Evolutionary conservation across 2,329 filamentous ascomycete genomes (phyloP), one percentile per base, ranked within the genome.

Genomic region (Ceratocystis diversiconidia): DNA sequence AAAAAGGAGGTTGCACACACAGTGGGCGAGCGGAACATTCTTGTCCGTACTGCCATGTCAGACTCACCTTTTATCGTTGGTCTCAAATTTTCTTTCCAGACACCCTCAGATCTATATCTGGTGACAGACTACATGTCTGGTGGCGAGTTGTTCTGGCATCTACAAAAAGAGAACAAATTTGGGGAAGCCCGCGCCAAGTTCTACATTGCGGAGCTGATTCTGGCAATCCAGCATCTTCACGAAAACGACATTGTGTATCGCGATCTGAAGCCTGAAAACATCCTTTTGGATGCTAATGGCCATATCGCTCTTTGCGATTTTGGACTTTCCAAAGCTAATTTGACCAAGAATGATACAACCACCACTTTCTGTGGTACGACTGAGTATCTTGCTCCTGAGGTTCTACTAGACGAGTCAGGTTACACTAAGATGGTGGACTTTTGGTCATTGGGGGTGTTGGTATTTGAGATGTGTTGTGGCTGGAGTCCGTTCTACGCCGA

Each of bases 361-460:
- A 99, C 97, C 76, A 99, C 94, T 0, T 99, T 99, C 76, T 99
- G 94, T 74, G 94, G 94, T 68, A 99, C 94, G 0, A 99, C 94
- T 0, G 94, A 99, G 74, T 99, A 99, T 73, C 82, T 99, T 22
- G 94, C 94, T 0, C 94, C 94, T 0, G 94, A 99, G 73, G 94
- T 97, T 2, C 80, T 99, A 15, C 79, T 99, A 57, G 94, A 99
- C 71, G 94, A 99, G 77, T 89, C 91, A 72, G 94, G 94, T 43
- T 99, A 99, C 76, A 97, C 94, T 65, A 97, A 97, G 78, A 97
- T 99, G 94, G 94, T 99, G 5, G 94, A 99, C 75, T 99, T 97
- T 75, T 99, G 94, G 94, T 99, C 94, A 1, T 81, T 99, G 12
- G 94, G 94, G 66, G 94, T 99, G 61, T 80, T 99, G 65, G 94